Evolutionary conservation across 139 green algal genomes (phyloP).

Genomic region (Chlorella sorokiniana): DNA sequence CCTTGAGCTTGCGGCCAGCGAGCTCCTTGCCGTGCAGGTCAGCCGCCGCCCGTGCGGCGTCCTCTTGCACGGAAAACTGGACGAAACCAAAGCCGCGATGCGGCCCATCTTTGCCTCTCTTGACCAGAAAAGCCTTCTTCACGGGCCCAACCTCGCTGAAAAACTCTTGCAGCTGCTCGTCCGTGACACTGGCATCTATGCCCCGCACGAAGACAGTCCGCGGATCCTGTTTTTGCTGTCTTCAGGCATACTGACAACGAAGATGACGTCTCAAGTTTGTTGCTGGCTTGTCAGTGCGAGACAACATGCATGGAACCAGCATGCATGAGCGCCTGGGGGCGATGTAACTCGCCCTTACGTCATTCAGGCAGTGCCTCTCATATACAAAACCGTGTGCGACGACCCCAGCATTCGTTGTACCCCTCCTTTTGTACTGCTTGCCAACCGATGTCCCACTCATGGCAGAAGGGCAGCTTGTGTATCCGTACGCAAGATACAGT

Average conservation of each 20-base stretch:
- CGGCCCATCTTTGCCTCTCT: slow-evolving; percentile 39
- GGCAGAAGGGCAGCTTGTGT: too few species aligned
- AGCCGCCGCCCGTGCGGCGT: slow-evolving; percentile 75
- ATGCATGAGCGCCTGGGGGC: too few species aligned
- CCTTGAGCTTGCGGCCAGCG: slow-evolving; percentile 75
- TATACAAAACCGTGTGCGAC: too few species aligned
- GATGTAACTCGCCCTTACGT: too few species aligned
- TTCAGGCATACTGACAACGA: not conserved
- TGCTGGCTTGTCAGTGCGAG: not conserved
- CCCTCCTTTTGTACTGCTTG: too few species aligned
- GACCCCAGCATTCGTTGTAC: too few species aligned
- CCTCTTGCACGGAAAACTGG: slow-evolving; percentile 81
- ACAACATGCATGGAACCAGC: not conserved
- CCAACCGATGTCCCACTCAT: too few species aligned
- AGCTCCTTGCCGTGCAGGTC: slow-evolving; percentile 70
- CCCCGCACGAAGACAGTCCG: slow-evolving; percentile 83
- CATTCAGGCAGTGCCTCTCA: too few species aligned
- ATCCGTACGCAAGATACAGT: too few species aligned
- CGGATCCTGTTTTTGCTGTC: not conserved
- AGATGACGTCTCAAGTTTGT: not conserved
- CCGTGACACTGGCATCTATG: slow-evolving; percentile 64
- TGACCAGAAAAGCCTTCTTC: slow-evolving; percentile 80
- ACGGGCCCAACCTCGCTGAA: slow-evolving; percentile 86
- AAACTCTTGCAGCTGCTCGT: slow-evolving; percentile 65
- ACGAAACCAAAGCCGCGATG: slow-evolving; percentile 87